Evolutionary conservation across 106 monocot genomes (phyloP), one percentile per base, ranked within the genome.

Genomic region (Platanthera zijinensis): DNA sequence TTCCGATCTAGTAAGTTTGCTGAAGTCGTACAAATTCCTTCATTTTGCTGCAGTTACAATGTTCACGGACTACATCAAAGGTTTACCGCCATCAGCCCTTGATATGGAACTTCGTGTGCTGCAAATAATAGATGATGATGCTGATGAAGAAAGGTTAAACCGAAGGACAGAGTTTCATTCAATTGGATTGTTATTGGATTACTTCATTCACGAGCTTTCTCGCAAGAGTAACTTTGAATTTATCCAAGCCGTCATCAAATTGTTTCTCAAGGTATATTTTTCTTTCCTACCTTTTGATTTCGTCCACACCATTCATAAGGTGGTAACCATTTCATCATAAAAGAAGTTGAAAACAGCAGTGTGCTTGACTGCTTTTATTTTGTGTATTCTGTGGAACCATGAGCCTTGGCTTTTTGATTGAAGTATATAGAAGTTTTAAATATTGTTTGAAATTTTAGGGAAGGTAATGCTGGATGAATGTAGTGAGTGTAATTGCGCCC

Each of bases 31-130:
- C 51, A 21, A 51, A 72, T 51, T 72, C 21, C 50, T 51, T 50
- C 51, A 47, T 49, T 25, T 70, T 70, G 78, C 57, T 52, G 67
- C 86, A 97, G 97, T 87, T 94, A 81, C 91, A 75, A 81, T 78
- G 25, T 99, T 99, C 77, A 99, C 99, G 18, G 81, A 92, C 15
- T 94, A 90, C 77, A 86, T 99, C 53, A 94, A 94, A 84, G 85
- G 86, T 70, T 66, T 99, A 76, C 83, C 86, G 73, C 99, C 99
- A 19, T 92, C 99, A 17, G 68, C 73, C 79, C 86, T 99, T 50
- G 99, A 99, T 83, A 64, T 90, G 86, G 99, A 99, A 72, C 86
- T 99, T 13, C 91, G 99, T 17, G 77, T 99, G 88, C 86, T 99
- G 72, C 99, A 94, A 76, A 88, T 97, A 72, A 83, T 99, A 69